Evolutionary conservation across 2,329 filamentous ascomycete genomes (phyloP), one percentile per base, ranked within the genome.

Genomic region (Penicillium psychrosexuale): DNA sequence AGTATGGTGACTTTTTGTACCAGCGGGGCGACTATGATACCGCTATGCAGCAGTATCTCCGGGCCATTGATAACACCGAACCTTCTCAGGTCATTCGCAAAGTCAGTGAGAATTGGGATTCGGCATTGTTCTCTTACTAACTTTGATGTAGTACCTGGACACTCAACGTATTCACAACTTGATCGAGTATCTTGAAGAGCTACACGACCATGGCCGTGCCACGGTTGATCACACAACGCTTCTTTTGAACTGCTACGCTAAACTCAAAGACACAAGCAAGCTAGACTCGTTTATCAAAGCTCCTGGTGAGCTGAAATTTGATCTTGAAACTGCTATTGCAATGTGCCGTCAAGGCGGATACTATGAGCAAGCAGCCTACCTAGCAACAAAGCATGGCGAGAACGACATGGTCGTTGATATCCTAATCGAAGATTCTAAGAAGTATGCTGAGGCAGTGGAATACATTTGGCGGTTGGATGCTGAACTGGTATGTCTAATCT

Each of bases 341-440:
- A 97, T 99, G 91, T 99, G 94, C 69, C 85, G 95, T 28, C 94
- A 99, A 75, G 94, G 93, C 11, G 93, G 94, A 0, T 99, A 99
- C 73, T 96, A 88, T 66, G 92, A 97, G 56, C 95, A 99, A 77
- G 94, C 94, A 13, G 94, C 93, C 4, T 99, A 96, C 66, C 81
- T 99, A 36, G 94, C 95, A 7, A 90, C 91, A 55, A 93, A 97
- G 72, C 92, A 99, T 67, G 89, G 90, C 6, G 94, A 99, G 71
- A 90, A 91, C 60, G 91, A 96, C 55, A 79, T 97, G 56, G 94
- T 99, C 0, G 90, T 97, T 4, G 93, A 97, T 69, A 96, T 99
- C 45, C 73, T 99, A 48, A 92, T 99, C 47, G 94, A 99, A 69
- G 93, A 99, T 66, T 91, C 93, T 0, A 94, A 95, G 71, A 88